Evolutionary conservation across 106 monocot species (phyloP), one percentile per base, ranked within the genome.

Genomic region (Allium fistulosum): DNA sequence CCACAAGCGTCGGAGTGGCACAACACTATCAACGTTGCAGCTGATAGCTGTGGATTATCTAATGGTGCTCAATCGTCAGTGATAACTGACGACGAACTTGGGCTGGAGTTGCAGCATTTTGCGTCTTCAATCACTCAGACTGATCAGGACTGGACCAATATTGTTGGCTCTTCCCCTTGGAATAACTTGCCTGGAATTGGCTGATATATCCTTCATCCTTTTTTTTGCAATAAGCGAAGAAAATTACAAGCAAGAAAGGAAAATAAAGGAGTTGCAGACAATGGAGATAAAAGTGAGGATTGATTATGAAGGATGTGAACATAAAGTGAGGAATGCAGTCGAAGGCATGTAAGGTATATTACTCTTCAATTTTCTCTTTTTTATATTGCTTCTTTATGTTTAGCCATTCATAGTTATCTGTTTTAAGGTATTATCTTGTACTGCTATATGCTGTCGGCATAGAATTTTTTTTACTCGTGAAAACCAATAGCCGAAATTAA

Each of bases 61-160:
- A 82, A 82, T 52, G 79, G 79, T 26, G 80, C 45, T 7, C 68
- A 68, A 46, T 69, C 60, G n/a, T 76, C 80, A 1, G 82, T 58
- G 15, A 59, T 68, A 16, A 80, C 82, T 2, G 80, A 76, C 3
- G 78, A 83, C 2, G 78, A 77, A 6, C 17, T 79, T 8, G 70
- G 79, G 18, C 55, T 82, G 6, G 79, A 82, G 22, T 67, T 82
- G 70, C 81, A 70, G 11, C 76, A 74, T 11, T 65, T 72, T 56
- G 67, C 69, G 4, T 69, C 75, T 6, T 63, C 80, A n/a, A 5
- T 65, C 48, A 71, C 59, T 2, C 73, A 37, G 9, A 59, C 64
- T 45, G 80, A 80, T 0, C 80, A 74, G 7, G 73, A 75, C 8
- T 83, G 80, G 80, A 68, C 55, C 76, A 37, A 37, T 37, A 37